phyloP scores from a whole-genome alignment of 257 asterid genomes.

The Ilex asprella region DNA sequence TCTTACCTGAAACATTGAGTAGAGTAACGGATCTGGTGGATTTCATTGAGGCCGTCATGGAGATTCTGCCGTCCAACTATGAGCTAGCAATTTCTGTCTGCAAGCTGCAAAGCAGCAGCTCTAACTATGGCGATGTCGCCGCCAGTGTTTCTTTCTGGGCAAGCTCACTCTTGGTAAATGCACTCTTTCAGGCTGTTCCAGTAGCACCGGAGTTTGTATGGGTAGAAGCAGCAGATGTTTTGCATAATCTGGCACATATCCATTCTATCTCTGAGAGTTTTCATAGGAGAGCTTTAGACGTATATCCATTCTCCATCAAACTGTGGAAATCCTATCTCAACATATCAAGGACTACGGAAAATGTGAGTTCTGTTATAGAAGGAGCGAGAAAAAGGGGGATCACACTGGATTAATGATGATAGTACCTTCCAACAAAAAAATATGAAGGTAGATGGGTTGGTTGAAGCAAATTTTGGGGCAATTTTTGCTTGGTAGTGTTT shows the following conservation, averaged over 20 bases:
- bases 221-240: conserved; percentile 34
- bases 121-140: conserved; percentile 6
- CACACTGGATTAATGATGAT: conserved; percentile 7
- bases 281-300: conserved; percentile 26
- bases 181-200: conserved; percentile 39
- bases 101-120: conserved; percentile 15
- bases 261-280: conserved; percentile 21
- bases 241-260: conserved; percentile 19
- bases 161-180: conserved; percentile 31
- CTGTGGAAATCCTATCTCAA: conserved; percentile 34
- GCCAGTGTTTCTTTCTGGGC: conserved; percentile 36
- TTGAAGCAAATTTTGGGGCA: conserved; percentile 17
- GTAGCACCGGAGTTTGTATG: conserved; percentile 39
- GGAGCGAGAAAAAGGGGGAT: conserved; percentile 35
- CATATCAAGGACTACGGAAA: conserved; percentile 12
- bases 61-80: conserved; percentile 38
- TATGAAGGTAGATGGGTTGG: conserved; percentile 3
- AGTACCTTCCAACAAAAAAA: too few relatives aligned
- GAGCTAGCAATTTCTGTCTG: conserved; percentile 28
- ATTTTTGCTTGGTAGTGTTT: not conserved
- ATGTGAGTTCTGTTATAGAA: conserved; percentile 16
- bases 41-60: conserved; percentile 36
- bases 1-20: conserved; percentile 20
- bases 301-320: conserved; percentile 33
- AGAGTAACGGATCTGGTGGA: conserved; percentile 26